Conservation (phyloP, 306 rosid species). For the Astragalus glycyphyllos region DNA sequence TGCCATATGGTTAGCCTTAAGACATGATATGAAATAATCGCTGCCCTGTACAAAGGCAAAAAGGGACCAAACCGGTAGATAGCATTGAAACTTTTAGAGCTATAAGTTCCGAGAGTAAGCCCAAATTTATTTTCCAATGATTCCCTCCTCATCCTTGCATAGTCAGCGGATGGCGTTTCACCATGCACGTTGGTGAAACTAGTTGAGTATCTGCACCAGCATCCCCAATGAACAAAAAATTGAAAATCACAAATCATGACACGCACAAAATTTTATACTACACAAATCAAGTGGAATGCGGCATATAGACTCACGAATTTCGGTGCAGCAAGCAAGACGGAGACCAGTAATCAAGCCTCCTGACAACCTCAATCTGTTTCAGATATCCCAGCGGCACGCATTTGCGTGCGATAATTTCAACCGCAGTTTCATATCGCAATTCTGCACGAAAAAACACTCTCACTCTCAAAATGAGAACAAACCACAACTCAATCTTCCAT, state of each 20-base stretch:
- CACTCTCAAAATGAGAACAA: conserved; percentile 29
- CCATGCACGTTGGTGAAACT: conserved; percentile 93
- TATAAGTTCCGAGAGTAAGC: conserved; percentile 70
- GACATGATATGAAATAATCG: conserved; percentile 83
- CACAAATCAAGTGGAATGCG: conserved; percentile 1
- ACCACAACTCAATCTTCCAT: conserved; percentile 4
- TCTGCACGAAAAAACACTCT: conserved; percentile 49
- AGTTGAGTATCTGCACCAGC: conserved; percentile 69
- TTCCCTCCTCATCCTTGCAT: conserved; percentile 91
- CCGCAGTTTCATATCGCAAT: conserved; percentile 43
- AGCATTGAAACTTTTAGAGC: conserved; percentile 68
- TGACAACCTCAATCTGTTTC: conserved; percentile 42
- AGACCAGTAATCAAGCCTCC: conserved; percentile 47
- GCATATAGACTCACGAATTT: conserved; percentile 61
- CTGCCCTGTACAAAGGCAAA: conserved; percentile 89
- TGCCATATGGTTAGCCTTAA: conserved; percentile 76
- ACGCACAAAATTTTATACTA: conserved; percentile 13
- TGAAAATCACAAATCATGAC: conserved; percentile 1
- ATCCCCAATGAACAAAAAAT: conserved; percentile 35
- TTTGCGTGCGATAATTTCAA: conserved; percentile 50
- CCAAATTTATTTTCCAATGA: conserved; percentile 80
- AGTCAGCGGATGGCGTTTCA: conserved; percentile 84
- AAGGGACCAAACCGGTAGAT: conserved; percentile 79
- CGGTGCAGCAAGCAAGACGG: conserved; percentile 55
- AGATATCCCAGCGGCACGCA: conserved; percentile 55